Conservation (phyloP, 306 rosid species). For the Ormosia semicastrata region DNA sequence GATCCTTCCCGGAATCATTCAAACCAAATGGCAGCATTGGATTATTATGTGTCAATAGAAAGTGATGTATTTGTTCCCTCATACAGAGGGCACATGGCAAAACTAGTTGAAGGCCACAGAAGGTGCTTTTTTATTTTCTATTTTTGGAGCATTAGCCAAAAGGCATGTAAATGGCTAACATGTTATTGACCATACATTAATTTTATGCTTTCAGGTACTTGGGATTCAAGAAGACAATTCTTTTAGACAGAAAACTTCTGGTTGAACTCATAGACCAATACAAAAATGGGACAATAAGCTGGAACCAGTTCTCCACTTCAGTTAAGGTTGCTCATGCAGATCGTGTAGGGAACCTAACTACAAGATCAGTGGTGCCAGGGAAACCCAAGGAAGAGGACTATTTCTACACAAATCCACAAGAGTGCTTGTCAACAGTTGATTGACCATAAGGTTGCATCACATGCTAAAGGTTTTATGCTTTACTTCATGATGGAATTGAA, state of each 20-base stretch:
- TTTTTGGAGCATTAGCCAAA: not conserved
- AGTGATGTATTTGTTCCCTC: constrained; percentile 76
- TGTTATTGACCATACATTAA: not conserved
- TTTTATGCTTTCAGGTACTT: constrained; percentile 48
- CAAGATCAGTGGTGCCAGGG: constrained; percentile 46
- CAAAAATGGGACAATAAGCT: constrained; percentile 45
- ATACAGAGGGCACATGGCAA: constrained; percentile 78
- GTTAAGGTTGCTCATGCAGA: constrained; percentile 57
- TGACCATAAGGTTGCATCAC: not conserved
- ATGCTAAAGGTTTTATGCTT: not conserved
- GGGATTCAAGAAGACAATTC: constrained; percentile 68
- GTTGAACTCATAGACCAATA: constrained; percentile 55
- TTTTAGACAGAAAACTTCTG: constrained; percentile 52
- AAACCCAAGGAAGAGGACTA: constrained; percentile 75
- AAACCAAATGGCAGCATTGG: constrained; percentile 80
- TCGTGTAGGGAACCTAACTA: constrained; percentile 52
- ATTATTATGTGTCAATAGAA: constrained; percentile 70
- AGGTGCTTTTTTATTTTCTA: constrained; percentile 44
- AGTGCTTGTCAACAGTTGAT: constrained; percentile 35
- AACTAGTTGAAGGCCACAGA: constrained; percentile 80
- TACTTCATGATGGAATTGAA: not conserved
- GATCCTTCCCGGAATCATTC: constrained; percentile 64
- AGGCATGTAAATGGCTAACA: not conserved
- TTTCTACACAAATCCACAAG: constrained; percentile 82
- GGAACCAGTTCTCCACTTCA: constrained; percentile 53